Percentiles rank a stretch among this genome's conserved stretches.
These are phyloP conservation scores for Lachancea meyersii DNA, from an alignment of 805 yeast species.

Conservation along the genomic window DNA sequence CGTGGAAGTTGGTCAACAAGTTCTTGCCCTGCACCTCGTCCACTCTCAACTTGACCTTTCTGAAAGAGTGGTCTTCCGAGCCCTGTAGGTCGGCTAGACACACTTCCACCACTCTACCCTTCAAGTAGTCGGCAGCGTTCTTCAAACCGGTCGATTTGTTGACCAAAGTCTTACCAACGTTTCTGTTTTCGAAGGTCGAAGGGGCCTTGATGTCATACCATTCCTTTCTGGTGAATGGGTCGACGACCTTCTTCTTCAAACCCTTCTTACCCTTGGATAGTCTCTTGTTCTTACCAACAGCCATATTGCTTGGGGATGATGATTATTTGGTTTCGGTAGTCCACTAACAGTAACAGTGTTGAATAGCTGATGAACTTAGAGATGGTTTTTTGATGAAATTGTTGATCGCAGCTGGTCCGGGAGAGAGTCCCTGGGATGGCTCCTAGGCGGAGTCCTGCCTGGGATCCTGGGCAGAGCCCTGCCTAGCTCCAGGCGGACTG, in stretches of 20 bases:
- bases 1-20: slow-evolving; percentile 99
- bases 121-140: slow-evolving; percentile 96
- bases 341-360: neutral
- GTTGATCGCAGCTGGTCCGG: neutral
- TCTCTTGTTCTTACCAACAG: slow-evolving; percentile 86
- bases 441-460: neutral
- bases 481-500: no score
- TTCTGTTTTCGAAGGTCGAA: slow-evolving; percentile 96
- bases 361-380: neutral
- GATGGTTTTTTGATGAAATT: slow-evolving; percentile 6
- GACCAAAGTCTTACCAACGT: slow-evolving; percentile 96
- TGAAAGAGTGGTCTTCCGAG: slow-evolving; percentile 97
- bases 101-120: slow-evolving; percentile 96
- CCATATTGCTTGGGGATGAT: slow-evolving; percentile 39
- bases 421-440: neutral
- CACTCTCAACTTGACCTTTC: slow-evolving; percentile 95
- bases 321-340: slow-evolving; percentile 2
- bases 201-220: slow-evolving; percentile 99
- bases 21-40: slow-evolving; percentile 99
- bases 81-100: slow-evolving; percentile 97
- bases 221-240: slow-evolving; percentile 99
- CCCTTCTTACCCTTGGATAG: slow-evolving; percentile 91
- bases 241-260: slow-evolving; percentile 97
- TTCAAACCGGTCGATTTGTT: slow-evolving; percentile 98
- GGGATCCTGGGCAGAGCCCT: neutral